These are phyloP conservation scores for Amanita subjunquillea DNA, from an alignment of 768 basidiomycete genomes.

Conservation along the genomic window DNA sequence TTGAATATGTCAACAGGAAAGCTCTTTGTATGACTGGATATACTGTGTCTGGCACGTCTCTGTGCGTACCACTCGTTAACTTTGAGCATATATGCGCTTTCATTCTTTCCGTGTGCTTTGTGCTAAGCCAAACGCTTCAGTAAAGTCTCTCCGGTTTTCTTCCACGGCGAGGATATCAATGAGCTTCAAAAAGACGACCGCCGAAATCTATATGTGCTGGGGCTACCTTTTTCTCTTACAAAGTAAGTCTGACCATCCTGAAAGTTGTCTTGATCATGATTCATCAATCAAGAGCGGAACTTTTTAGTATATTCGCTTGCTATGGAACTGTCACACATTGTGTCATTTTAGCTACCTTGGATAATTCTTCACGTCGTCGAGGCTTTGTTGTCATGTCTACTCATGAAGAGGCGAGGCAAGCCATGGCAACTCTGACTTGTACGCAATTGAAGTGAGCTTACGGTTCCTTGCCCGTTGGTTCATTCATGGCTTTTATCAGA, in stretches of 20 bases:
- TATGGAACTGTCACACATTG: conserved; percentile 65
- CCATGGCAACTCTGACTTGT: conserved; percentile 58
- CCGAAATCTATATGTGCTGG: conserved; percentile 78
- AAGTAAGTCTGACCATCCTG: conserved; percentile 37
- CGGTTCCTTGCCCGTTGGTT: not conserved
- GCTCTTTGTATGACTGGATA: conserved; percentile 60
- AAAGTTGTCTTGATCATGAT: not conserved
- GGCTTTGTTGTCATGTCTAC: conserved; percentile 77
- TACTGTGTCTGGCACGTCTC: conserved; percentile 37
- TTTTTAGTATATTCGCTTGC: conserved; percentile 47
- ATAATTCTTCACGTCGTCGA: conserved; percentile 73
- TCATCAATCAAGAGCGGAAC: conserved; percentile 33
- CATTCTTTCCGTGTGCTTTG: not conserved
- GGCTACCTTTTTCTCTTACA: conserved; percentile 70
- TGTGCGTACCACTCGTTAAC: conserved; percentile 31
- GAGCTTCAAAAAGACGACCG: conserved; percentile 31
- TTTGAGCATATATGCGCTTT: conserved; percentile 12
- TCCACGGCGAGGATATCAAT: conserved; percentile 14
- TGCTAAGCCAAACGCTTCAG: conserved; percentile 15
- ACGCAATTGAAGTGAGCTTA: conserved; percentile 54
- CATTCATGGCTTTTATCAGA: conserved; percentile 22
- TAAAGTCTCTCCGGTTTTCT: conserved; percentile 23
- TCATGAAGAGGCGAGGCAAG: conserved; percentile 60
- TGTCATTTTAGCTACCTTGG: conserved; percentile 76
- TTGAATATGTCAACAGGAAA: conserved; percentile 31